Evolutionary conservation across 1,284 basidiomycete species (phyloP), one percentile per base, ranked within the genome.

Genomic region (Austropuccinia psidii): DNA sequence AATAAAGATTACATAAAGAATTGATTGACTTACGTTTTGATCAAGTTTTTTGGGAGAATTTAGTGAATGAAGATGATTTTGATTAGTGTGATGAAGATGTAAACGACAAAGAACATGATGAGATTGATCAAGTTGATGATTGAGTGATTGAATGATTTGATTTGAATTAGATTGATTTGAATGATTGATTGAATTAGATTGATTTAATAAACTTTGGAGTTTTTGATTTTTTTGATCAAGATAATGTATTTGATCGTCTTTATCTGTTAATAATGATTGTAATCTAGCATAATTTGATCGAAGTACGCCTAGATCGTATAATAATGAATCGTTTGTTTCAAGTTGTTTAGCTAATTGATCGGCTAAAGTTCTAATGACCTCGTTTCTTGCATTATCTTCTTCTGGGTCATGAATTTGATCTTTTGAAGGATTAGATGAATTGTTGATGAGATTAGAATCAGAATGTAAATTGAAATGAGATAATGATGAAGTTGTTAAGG

Each of bases 291-390:
- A 33, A 11, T 33, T 66, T 11, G 64, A 49, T 29, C 64, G 45
- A 2, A 66, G 24, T 15, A 66, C 33, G 17, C 64, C 64, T 2
- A 66, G 39, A 19, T 66, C 64, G 29, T 33, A 66, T 0, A 52
- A 47, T n/a, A 66, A n/a, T 15, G 17, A 11, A 37, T 66, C 64
- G 31, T 50, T 50, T 47, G 49, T 29, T 35, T 66, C 64, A 47
- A 66, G 33, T 31, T 66, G 64, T 35, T 66, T 31, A 13, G 64
- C 64, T 37, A 66, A 33, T 33, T 66, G 47, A 21, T 49, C 49
- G 3, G 64, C 64, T 33, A 66, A 47, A 15, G 49, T 66, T 4
- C 45, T 29, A 50, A 66, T 66, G 31, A 66, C 64, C 19, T 66
- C 64, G n/a, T 66, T 45, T 29, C 45, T 43, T 2, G 62, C 62